Base-by-base conservation (phyloP, 768 basidiomycete genomes). In the Suillus bovinus region DNA sequence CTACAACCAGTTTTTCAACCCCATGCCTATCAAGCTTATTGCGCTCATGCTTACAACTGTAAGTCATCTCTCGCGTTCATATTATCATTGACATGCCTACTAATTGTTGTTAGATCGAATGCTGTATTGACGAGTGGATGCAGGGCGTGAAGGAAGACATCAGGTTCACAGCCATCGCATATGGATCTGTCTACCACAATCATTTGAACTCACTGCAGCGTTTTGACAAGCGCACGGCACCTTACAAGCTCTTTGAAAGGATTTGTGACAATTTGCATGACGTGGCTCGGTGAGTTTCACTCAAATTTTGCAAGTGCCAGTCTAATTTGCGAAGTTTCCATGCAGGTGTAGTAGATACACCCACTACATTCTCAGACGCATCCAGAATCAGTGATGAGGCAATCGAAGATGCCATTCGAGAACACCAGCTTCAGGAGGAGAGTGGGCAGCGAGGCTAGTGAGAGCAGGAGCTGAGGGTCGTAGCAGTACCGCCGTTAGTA, bases 241-340 rank as follows among this genome's bases (percentile, higher is more conserved):
- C 44, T 44, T 22, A 44, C 2, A 44, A 44, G 44, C 44, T 22
- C 8, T 44, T 44, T 2, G 11, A 44, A 44, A 44, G 10, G 44
- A 44, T 44, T 22, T 44, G n/a, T 44, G 46, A 47, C 46, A 47
- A 47, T 47, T 47, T 47, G 46, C 46, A 47, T 24, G 22, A 47
- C n/a, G 13, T 24, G 13, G 22, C 46, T 47, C 2, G 13, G 46
- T 47, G 46, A 24, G 46, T 47, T 47, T 47, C 22, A 47, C 46
- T 47, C 22, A 2, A 47, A 24, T 47, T 47, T 47, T 6, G 6
- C 46, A 47, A 47, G 46, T 24, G 22, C 46, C 22, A 24, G 46
- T 24, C 46, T 47, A 47, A 47, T 24, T 24, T 24, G 46, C 6
- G 1, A 47, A 47, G 46, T 47, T 47, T 47, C 46, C 46, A 47